These are phyloP conservation scores for Arxiozyma telluris DNA, from an alignment of 1,139 yeast genomes.

Conservation along the genomic window DNA sequence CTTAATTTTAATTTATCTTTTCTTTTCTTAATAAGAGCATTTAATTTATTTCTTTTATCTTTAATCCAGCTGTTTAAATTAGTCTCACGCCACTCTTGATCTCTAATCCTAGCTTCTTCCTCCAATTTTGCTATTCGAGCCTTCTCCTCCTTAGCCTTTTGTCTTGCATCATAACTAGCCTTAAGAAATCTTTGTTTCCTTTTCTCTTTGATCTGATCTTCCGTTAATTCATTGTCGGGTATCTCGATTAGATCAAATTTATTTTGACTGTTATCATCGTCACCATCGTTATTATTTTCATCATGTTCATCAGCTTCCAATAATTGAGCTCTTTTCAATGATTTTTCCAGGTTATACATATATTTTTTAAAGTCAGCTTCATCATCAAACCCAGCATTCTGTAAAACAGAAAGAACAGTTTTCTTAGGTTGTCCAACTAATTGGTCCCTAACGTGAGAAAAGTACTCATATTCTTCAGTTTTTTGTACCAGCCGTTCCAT, in stretches of 20 bases:
- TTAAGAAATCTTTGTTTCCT: slow-evolving; percentile 73
- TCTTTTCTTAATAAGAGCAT: slow-evolving; percentile 45
- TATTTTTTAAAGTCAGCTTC: slow-evolving; percentile 64
- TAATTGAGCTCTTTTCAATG: slow-evolving; percentile 54
- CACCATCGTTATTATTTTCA: slow-evolving; percentile 38
- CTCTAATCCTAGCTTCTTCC: slow-evolving; percentile 47
- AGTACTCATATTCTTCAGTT: slow-evolving; percentile 73
- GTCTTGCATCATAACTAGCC: slow-evolving; percentile 83
- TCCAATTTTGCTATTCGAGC: slow-evolving; percentile 44
- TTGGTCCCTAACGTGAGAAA: slow-evolving; percentile 46
- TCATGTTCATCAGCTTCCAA: slow-evolving; percentile 53
- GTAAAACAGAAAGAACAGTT: slow-evolving; percentile 38
- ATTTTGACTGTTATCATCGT: slow-evolving; percentile 45
- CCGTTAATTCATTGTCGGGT: slow-evolving; percentile 74
- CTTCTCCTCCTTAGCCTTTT: slow-evolving; percentile 73
- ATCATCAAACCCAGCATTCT: slow-evolving; percentile 71
- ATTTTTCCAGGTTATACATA: slow-evolving; percentile 53
- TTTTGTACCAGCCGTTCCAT: slow-evolving; percentile 71
- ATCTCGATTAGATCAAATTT: slow-evolving; percentile 72
- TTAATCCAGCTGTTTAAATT: slow-evolving; percentile 77
- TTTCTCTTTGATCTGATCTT: slow-evolving; percentile 79
- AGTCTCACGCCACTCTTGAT: slow-evolving; percentile 65
- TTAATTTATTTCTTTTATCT: slow-evolving; percentile 55
- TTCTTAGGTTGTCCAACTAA: slow-evolving; percentile 43
- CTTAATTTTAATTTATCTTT: slow-evolving; percentile 63